Percentiles rank a stretch among this genome's conserved stretches.
Conservation (phyloP, 306 rosid species). For the Vigna trinervia region DNA sequence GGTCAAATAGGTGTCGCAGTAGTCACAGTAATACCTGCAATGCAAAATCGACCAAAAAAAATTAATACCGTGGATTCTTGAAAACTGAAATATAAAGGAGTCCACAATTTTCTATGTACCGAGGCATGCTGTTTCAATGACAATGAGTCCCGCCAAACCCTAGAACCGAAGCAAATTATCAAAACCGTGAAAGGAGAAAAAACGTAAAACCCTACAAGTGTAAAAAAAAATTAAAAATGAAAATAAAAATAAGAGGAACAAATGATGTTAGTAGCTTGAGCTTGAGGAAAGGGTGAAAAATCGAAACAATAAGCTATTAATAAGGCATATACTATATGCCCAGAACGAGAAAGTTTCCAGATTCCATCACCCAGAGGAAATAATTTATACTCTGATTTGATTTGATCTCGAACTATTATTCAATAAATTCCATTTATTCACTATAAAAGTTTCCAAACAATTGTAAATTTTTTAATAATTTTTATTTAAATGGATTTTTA, state of each 20-base stretch:
- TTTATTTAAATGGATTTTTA: too few relatives aligned
- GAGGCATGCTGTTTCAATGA: slow-evolving; percentile 43
- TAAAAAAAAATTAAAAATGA: background rate
- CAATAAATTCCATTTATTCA: too few relatives aligned
- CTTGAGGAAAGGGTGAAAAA: background rate
- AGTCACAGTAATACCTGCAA: slow-evolving; percentile 83
- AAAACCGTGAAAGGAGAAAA: background rate
- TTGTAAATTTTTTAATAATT: too few relatives aligned
- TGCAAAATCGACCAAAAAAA: slow-evolving; percentile 3
- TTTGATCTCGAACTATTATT: background rate
- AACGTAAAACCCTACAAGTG: slow-evolving; percentile 3
- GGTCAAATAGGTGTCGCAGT: slow-evolving; percentile 86
- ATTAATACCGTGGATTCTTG: background rate
- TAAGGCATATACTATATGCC: background rate
- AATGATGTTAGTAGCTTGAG: background rate
- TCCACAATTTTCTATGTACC: slow-evolving; percentile 15
- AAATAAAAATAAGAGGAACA: background rate
- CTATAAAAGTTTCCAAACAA: too few relatives aligned
- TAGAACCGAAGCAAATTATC: slow-evolving; percentile 1
- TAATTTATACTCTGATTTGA: background rate
- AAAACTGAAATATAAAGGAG: background rate
- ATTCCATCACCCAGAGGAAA: background rate
- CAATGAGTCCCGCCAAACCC: slow-evolving; percentile 9
- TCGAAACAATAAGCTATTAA: background rate
- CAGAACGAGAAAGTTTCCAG: background rate